phyloP scores from a whole-genome alignment of 352 stramenopile genomes.

The Peronospora tabacina region DNA sequence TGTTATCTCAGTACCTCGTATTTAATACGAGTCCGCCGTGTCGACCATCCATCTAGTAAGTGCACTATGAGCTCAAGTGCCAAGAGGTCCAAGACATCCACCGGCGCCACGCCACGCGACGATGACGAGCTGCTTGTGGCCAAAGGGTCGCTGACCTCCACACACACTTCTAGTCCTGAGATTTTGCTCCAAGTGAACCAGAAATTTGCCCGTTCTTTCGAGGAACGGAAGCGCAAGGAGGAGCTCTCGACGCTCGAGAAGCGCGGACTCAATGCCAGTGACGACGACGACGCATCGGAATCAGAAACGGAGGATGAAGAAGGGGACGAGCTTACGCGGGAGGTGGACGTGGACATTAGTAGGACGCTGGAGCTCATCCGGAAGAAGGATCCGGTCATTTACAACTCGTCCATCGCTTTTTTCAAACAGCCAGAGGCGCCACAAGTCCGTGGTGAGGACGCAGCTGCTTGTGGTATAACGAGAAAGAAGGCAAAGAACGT shows the following conservation, averaged over 20 bases:
- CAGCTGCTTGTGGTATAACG: conserved; percentile 16
- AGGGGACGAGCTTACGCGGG: conserved; percentile 62
- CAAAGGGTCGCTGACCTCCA: conserved; percentile 15
- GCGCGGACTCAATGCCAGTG: conserved; percentile 22
- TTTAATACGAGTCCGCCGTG: conserved; percentile 1
- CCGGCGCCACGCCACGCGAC: neutral
- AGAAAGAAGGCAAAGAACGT: conserved; percentile 33
- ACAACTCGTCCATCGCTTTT: conserved; percentile 86
- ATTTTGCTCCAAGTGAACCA: conserved; percentile 68
- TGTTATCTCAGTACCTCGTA: too few relatives aligned
- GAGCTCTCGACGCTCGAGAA: conserved; percentile 55
- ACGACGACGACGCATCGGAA: conserved; percentile 60
- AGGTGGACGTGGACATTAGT: conserved; percentile 69
- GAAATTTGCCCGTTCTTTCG: conserved; percentile 66
- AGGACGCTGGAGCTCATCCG: conserved; percentile 88
- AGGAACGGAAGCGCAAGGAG: conserved; percentile 74
- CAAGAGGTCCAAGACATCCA: conserved; percentile 15
- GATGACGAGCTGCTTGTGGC: conserved; percentile 33
- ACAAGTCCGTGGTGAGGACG: conserved; percentile 18
- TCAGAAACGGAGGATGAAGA: conserved; percentile 84
- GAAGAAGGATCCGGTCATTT: conserved; percentile 88
- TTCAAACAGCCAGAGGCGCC: conserved; percentile 55
- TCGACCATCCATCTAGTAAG: conserved; percentile 8
- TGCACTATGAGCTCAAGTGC: conserved; percentile 12
- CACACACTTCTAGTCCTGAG: conserved; percentile 9